A percentile compares a stretch with the other conserved stretches of the same genome.
phyloP scores from a whole-genome alignment of 176 grass and related monocot genomes.

The Triticum urartu region DNA sequence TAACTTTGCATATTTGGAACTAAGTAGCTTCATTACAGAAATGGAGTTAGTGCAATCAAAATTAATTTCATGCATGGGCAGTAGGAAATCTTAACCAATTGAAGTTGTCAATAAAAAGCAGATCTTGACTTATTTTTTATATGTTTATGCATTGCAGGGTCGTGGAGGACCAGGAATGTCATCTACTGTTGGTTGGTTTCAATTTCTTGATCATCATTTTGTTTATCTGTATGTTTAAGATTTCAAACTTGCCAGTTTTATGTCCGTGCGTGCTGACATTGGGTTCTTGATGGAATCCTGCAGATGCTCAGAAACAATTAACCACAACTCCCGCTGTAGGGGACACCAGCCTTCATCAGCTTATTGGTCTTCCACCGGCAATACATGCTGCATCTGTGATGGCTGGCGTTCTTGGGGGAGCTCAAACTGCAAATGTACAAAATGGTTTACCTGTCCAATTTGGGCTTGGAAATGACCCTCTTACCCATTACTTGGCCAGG shows the following conservation, averaged over 20 bases:
- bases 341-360: constrained; percentile 65
- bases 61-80: constrained; percentile 19
- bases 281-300: constrained; percentile 17
- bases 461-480: constrained; percentile 78
- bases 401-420: constrained; percentile 67
- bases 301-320: constrained; percentile 68
- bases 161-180: constrained; percentile 93
- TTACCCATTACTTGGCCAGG: constrained; percentile 89
- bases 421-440: constrained; percentile 69
- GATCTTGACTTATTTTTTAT: constrained; percentile 35
- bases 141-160: constrained; percentile 63
- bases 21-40: constrained; percentile 17
- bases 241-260: constrained; percentile 19
- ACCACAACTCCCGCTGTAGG: constrained; percentile 37
- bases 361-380: constrained; percentile 67
- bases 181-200: constrained; percentile 61
- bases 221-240: constrained; percentile 12
- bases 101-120: constrained; percentile 20
- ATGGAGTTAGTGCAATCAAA: constrained; percentile 2
- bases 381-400: constrained; percentile 77
- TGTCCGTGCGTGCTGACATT: constrained; percentile 23
- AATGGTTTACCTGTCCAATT: constrained; percentile 63
- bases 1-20: constrained; percentile 24
- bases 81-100: neutral
- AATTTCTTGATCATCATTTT: constrained; percentile 16